Conservation (phyloP, 495 filamentous ascomycete genomes). For the Evernia prunastri region DNA sequence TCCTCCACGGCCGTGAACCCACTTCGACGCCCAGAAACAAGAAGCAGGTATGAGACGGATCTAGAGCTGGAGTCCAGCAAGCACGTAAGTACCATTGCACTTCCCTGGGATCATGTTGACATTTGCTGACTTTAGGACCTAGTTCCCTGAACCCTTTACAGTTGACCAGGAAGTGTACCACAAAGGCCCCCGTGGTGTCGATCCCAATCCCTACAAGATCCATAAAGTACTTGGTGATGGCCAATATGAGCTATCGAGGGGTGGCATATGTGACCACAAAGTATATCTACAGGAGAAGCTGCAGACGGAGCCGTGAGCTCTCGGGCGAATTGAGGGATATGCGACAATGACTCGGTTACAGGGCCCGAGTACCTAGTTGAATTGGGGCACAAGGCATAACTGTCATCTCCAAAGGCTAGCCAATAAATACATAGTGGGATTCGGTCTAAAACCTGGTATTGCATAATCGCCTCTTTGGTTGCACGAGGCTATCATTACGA, state of each 20-base stretch:
- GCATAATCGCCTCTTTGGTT: no score
- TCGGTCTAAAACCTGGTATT: no score
- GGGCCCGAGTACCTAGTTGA: no score
- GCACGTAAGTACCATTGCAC: neutral
- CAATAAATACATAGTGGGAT: no score
- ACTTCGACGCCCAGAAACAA: neutral
- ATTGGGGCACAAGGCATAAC: no score
- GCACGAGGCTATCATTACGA: no score
- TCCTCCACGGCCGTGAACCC: neutral
- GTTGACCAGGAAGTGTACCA: slow-evolving; percentile 1
- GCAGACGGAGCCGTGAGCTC: neutral
- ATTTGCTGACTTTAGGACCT: neutral
- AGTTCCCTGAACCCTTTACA: neutral
- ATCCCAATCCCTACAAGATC: slow-evolving; percentile 14
- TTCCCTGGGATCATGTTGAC: neutral
- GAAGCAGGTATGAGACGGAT: slow-evolving; percentile 2
- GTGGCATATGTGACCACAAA: slow-evolving; percentile 6
- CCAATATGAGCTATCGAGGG: slow-evolving; percentile 13
- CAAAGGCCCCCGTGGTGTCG: slow-evolving; percentile 10
- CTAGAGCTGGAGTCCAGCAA: neutral
- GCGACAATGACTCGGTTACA: no score
- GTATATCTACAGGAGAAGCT: slow-evolving; percentile 7
- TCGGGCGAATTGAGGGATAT: no score
- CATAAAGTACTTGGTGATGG: slow-evolving; percentile 5
- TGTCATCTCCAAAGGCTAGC: no score